A percentile compares a stretch with the other conserved stretches of the same genome.
phyloP scores from a whole-genome alignment of 2,329 filamentous ascomycete species.

The Calonectria montana region DNA sequence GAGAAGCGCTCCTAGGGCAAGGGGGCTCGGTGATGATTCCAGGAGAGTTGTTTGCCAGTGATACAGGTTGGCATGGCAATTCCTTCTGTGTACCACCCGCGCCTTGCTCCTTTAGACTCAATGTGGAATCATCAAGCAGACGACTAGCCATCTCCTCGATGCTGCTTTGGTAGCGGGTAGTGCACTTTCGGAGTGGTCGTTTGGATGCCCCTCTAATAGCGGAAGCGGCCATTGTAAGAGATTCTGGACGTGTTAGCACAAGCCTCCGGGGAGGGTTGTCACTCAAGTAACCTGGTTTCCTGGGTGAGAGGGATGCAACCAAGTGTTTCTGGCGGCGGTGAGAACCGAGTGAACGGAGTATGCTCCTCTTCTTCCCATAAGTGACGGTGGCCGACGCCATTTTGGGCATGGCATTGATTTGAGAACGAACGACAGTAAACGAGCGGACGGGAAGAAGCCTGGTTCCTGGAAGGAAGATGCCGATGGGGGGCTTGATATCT shows the following conservation, averaged over 20 bases:
- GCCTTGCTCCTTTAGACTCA: conserved; percentile 13
- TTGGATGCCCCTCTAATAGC: conserved; percentile 11
- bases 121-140: conserved; percentile 41
- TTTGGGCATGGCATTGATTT: conserved; percentile 3
- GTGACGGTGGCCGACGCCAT: conserved; percentile 43
- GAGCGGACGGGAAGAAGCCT: conserved; percentile 12
- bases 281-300: conserved; percentile 32
- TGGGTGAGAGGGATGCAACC: conserved; percentile 24
- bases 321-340: conserved; percentile 39
- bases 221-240: background rate
- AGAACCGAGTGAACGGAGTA: conserved; percentile 43
- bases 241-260: conserved; percentile 15
- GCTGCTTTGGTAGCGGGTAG: conserved; percentile 12
- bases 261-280: background rate
- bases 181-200: conserved; percentile 25
- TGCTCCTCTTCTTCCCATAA: conserved; percentile 46
- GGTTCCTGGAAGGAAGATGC: background rate
- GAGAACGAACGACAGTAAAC: conserved; percentile 15
- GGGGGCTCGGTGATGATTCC: conserved; percentile 3
- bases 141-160: conserved; percentile 47
- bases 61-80: background rate
- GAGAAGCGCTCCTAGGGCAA: conserved; percentile 17
- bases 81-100: background rate
- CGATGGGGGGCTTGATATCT: background rate
- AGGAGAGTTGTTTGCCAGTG: background rate